A percentile compares a stretch with the other conserved stretches of the same genome.
Evolutionary conservation across 192 early-diverging fungal genomes (phyloP).

Genomic region (Funneliformis geosporum): DNA sequence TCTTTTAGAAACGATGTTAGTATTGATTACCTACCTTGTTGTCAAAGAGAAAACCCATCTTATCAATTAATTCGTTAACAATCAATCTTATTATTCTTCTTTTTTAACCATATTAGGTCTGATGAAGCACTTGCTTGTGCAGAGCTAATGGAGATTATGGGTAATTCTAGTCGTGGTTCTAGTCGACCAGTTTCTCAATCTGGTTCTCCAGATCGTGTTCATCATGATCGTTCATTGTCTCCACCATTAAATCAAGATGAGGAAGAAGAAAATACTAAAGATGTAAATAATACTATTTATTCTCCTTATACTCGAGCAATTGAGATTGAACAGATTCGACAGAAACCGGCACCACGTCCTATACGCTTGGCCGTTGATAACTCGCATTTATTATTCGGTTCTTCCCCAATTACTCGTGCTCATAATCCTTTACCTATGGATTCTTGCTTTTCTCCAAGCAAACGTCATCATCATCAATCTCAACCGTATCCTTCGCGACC

Average conservation of each 20-base stretch:
- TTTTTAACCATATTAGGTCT: neutral
- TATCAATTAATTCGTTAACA: neutral
- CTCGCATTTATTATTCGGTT: constrained; percentile 26
- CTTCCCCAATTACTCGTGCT: constrained; percentile 30
- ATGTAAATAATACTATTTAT: neutral
- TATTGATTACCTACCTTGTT: neutral
- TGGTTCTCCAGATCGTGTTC: neutral
- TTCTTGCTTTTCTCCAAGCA: constrained; percentile 13
- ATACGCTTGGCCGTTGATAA: constrained; percentile 6
- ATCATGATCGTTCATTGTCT: neutral
- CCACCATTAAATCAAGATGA: neutral
- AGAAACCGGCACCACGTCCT: neutral
- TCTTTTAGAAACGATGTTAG: neutral
- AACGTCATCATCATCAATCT: constrained; percentile 17
- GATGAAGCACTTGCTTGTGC: constrained; percentile 28
- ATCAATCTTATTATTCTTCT: neutral
- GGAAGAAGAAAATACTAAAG: neutral
- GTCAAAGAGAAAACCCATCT: neutral
- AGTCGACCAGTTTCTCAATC: constrained; percentile 22
- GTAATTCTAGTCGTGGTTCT: constrained; percentile 21
- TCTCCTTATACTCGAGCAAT: constrained; percentile 2
- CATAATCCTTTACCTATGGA: constrained; percentile 28
- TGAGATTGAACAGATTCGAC: constrained; percentile 4
- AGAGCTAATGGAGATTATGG: constrained; percentile 25
- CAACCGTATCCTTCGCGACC: constrained; percentile 6